phyloP scores from a whole-genome alignment of 306 rosid genomes.

The Abrus pulchellus region DNA sequence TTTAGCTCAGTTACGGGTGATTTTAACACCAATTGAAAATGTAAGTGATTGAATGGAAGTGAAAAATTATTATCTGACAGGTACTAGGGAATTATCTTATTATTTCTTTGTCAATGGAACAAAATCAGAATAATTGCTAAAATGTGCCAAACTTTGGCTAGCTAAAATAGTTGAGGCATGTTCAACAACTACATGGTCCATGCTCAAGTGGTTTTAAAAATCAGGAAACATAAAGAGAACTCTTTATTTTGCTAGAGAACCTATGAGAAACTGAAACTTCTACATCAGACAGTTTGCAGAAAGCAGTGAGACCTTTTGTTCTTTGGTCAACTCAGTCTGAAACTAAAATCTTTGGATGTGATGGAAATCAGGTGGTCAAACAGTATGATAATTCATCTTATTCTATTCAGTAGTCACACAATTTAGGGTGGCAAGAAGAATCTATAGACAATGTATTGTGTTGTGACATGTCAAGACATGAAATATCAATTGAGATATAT shows the following conservation, averaged over 20 bases:
- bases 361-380: slow-evolving; percentile 51
- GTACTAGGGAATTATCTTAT: slow-evolving; percentile 9
- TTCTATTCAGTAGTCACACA: slow-evolving; percentile 39
- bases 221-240: slow-evolving; percentile 33
- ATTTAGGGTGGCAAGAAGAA: slow-evolving; percentile 28
- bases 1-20: background rate
- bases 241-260: slow-evolving; percentile 15
- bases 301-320: slow-evolving; percentile 34
- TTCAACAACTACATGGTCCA: slow-evolving; percentile 26
- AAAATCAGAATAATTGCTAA: slow-evolving; percentile 28
- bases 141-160: slow-evolving; percentile 6
- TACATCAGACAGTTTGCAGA: slow-evolving; percentile 42
- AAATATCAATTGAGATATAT: slow-evolving; percentile 41
- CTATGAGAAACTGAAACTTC: slow-evolving; percentile 37
- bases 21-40: background rate
- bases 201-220: slow-evolving; percentile 31
- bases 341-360: slow-evolving; percentile 46
- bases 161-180: slow-evolving; percentile 9
- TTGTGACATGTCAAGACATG: slow-evolving; percentile 53
- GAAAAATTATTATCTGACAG: slow-evolving; percentile 9
- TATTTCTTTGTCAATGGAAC: slow-evolving; percentile 11
- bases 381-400: slow-evolving; percentile 44
- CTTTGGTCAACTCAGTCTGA: slow-evolving; percentile 48
- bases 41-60: slow-evolving; percentile 19
- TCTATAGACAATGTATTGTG: slow-evolving; percentile 37